These are phyloP conservation scores for Ceratocystis albifundus DNA, from an alignment of 2,329 filamentous ascomycete genomes.

Conservation along the genomic window DNA sequence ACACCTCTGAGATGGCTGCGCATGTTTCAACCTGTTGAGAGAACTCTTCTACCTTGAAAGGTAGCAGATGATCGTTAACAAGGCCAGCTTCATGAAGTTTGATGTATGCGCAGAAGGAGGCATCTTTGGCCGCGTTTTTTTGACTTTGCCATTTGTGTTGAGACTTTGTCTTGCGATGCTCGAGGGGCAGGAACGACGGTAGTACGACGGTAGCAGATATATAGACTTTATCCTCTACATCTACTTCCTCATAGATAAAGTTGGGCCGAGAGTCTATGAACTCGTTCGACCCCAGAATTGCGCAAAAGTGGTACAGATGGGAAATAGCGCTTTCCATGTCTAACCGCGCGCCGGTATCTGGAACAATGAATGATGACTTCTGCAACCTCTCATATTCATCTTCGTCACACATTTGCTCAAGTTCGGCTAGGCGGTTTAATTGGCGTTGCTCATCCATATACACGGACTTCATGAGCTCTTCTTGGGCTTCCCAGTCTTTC, in stretches of 20 bases:
- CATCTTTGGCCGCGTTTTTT: conserved; percentile 64
- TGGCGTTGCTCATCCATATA: conserved; percentile 55
- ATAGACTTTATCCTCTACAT: not conserved
- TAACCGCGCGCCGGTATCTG: conserved; percentile 48
- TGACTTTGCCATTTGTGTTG: conserved; percentile 55
- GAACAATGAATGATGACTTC: conserved; percentile 30
- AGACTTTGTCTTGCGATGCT: conserved; percentile 45
- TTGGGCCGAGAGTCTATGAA: conserved; percentile 57
- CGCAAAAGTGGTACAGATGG: conserved; percentile 78
- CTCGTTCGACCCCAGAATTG: conserved; percentile 43
- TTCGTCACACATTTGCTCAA: conserved; percentile 35
- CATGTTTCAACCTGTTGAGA: conserved; percentile 32
- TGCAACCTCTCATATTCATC: conserved; percentile 25
- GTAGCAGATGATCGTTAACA: conserved; percentile 67
- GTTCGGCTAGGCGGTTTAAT: conserved; percentile 34
- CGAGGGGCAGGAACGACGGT: conserved; percentile 55
- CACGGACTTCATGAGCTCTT: conserved; percentile 57
- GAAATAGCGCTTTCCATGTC: conserved; percentile 60
- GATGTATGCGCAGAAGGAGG: conserved; percentile 68
- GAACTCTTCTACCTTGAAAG: conserved; percentile 39
- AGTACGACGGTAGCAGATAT: conserved; percentile 54
- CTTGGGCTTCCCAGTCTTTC: conserved; percentile 48
- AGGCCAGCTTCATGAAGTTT: conserved; percentile 58
- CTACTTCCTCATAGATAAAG: conserved; percentile 45
- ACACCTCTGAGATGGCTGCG: conserved; percentile 30